phyloP scores from a whole-genome alignment of 306 rosid species.

The Sophora flavescens region DNA sequence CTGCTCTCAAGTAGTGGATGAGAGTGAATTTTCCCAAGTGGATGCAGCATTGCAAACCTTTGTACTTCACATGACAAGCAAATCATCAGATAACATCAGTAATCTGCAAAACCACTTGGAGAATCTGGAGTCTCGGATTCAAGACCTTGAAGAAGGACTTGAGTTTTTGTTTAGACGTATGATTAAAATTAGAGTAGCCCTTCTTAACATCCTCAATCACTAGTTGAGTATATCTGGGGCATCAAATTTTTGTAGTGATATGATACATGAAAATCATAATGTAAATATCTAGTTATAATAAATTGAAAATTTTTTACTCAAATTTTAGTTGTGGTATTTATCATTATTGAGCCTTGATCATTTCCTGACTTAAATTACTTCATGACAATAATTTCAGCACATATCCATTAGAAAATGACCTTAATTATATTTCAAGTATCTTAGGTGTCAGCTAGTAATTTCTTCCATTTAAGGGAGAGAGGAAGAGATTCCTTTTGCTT shows the following conservation, averaged over 20 bases:
- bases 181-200: constrained; percentile 47
- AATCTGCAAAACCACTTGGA: constrained; percentile 16
- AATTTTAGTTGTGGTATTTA: neutral
- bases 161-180: constrained; percentile 42
- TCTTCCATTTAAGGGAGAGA: too few relatives aligned
- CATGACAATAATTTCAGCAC: too few relatives aligned
- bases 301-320: neutral
- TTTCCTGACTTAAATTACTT: neutral
- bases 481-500: too few relatives aligned
- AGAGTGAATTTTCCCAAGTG: constrained; percentile 38
- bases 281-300: neutral
- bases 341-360: neutral
- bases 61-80: constrained; percentile 31
- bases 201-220: constrained; percentile 46
- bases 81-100: constrained; percentile 5
- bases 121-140: constrained; percentile 24
- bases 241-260: neutral
- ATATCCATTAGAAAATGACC: too few relatives aligned
- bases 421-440: too few relatives aligned
- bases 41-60: constrained; percentile 42
- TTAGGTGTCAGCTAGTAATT: too few relatives aligned
- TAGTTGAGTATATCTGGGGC: constrained; percentile 11
- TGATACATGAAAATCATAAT: neutral
- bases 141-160: constrained; percentile 46
- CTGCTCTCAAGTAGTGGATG: neutral